Evolutionary conservation across 768 basidiomycete species (phyloP).

Genomic region (Asterophora parasitica): DNA sequence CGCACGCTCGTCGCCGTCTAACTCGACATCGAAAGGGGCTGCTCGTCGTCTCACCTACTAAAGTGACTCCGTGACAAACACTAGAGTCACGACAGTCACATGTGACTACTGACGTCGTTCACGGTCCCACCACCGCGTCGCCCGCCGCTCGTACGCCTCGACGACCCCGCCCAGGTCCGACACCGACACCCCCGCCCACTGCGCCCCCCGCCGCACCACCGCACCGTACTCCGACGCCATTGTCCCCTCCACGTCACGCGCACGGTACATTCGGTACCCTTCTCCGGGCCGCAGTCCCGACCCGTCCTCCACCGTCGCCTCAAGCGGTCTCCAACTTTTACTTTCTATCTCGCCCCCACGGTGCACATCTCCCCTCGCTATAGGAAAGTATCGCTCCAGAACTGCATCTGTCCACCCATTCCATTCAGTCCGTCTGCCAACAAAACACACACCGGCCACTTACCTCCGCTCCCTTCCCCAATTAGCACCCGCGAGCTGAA

Average conservation of each 20-base stretch:
- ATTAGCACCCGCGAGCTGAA: conserved; percentile 59
- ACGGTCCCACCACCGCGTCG: conserved; percentile 45
- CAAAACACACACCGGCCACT: conserved; percentile 6
- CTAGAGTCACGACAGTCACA: conserved; percentile 11
- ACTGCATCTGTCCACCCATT: conserved; percentile 17
- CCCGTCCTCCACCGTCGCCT: conserved; percentile 10
- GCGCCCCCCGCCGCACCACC: conserved; percentile 48
- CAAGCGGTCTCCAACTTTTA: conserved; percentile 1
- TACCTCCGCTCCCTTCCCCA: conserved; percentile 25
- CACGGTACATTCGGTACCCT: conserved; percentile 57
- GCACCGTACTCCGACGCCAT: conserved; percentile 45
- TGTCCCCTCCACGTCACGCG: conserved; percentile 61
- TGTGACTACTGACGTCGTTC: conserved; percentile 17
- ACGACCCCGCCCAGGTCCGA: conserved; percentile 52
- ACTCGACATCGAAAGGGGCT: conserved; percentile 12
- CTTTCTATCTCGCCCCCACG: background rate
- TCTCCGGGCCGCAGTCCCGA: conserved; percentile 47
- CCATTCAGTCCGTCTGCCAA: conserved; percentile 11
- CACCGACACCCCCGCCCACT: conserved; percentile 50
- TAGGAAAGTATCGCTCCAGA: conserved; percentile 39
- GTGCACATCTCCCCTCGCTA: conserved; percentile 17
- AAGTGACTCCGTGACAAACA: no score
- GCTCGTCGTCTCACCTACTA: conserved; percentile 3
- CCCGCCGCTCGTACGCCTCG: conserved; percentile 61
- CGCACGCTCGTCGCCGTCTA: conserved; percentile 2